Evolutionary conservation across 2,329 filamentous ascomycete species (phyloP).

Genomic region (Penicillium sp.): DNA sequence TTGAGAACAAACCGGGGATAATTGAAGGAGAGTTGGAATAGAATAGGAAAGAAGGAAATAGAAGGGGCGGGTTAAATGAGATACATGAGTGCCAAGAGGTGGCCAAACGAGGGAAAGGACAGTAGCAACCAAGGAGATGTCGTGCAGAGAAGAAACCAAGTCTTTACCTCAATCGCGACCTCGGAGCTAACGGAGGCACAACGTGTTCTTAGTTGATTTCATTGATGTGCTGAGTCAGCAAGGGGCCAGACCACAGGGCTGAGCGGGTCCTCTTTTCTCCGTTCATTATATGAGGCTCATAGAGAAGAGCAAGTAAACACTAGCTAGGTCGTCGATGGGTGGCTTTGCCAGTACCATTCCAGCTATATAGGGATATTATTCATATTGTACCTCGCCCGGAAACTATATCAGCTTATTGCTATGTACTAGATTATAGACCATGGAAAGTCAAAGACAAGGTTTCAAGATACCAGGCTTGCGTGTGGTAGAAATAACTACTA

Average conservation of each 20-base stretch:
- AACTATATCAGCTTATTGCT: too few species aligned
- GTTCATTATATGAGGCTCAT: too few species aligned
- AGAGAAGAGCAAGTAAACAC: too few species aligned
- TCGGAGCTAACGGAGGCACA: conserved; percentile 20
- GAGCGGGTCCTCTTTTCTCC: conserved; percentile 8
- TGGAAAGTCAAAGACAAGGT: background rate
- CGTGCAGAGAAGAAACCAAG: background rate
- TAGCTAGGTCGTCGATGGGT: too few species aligned
- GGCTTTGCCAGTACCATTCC: too few species aligned
- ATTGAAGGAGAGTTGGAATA: conserved; percentile 17
- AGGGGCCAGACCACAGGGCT: conserved; percentile 19
- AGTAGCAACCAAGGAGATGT: background rate
- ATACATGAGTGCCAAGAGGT: conserved; percentile 15
- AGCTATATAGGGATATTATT: too few species aligned
- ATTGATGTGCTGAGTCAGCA: conserved; percentile 19
- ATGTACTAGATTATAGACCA: too few species aligned
- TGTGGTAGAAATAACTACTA: background rate
- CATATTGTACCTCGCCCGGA: too few species aligned
- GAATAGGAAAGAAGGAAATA: conserved; percentile 11
- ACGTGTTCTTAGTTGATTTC: conserved; percentile 27
- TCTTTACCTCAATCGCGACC: conserved; percentile 2
- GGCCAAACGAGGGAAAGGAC: conserved; percentile 2
- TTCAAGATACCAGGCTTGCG: background rate
- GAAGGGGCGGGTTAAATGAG: conserved; percentile 6
- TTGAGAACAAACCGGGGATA: conserved; percentile 8